Base-by-base conservation (phyloP, 805 yeast genomes). In the Vanderwaltozyma tropicalis region DNA sequence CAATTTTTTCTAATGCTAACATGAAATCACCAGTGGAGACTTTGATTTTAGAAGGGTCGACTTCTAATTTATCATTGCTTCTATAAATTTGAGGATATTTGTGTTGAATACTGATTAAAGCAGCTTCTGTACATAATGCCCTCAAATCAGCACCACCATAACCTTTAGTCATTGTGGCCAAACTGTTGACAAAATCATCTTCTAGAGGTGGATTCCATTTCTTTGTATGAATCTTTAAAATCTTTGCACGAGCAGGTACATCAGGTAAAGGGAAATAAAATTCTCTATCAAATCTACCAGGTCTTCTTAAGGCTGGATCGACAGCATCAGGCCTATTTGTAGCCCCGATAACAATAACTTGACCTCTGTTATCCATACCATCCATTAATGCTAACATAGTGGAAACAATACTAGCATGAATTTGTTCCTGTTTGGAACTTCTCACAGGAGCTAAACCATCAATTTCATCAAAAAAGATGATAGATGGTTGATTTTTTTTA, bases 361-460 rank as follows among this genome's bases (percentile, higher is more conserved):
- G 97, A 7, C 98, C 98, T 57, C 97, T 76, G 49, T 87, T 87
- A 57, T 89, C 97, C 97, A 92, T 92, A 50, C 98, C 98, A 60
- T 92, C 98, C 98, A 92, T 92, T 37, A 92, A 65, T 0, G 98
- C 97, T 45, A 92, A 71, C 51, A 92, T 64, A 0, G 98, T 92
- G 5, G 96, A 87, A 2, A 92, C 98, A 42, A 92, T 92, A 44
- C 95, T 82, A 3, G 98, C 96, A 61, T 92, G 98, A 42, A 92
- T 92, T 61, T 92, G 99, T 58, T 92, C 99, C 61, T 92, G 99
- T 46, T 89, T 89, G 0, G 96, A 84, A 0, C 95, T 84, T 57
- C 99, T 73, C 3, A 92, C 98, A 0, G 99, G 99, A 0, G 99
- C 98, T 47, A 92, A 67, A 32, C 98, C 98, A 62, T 92, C 98